Percentiles rank a stretch among this genome's conserved stretches.
Evolutionary conservation across 2,329 filamentous ascomycete species (phyloP).

Genomic region (Epichloe brachyelytri): DNA sequence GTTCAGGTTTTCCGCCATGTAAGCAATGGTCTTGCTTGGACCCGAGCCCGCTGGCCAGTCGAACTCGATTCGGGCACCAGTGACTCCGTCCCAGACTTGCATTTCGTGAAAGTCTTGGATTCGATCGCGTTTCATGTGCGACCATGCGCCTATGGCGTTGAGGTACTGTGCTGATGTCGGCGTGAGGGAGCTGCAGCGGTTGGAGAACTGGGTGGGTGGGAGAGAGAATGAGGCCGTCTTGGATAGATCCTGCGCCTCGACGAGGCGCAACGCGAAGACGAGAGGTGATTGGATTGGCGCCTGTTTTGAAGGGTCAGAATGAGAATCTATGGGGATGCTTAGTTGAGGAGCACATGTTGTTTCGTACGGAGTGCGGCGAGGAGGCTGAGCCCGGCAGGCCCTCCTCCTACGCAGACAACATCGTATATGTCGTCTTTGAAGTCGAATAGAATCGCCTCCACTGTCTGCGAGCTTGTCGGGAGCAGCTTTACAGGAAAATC

Average conservation of each 20-base stretch:
- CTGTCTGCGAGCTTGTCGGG: slow-evolving; percentile 23
- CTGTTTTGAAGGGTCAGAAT: slow-evolving; percentile 27
- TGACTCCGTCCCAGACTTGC: slow-evolving; percentile 96
- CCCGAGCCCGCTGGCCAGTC: slow-evolving; percentile 48
- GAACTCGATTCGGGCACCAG: slow-evolving; percentile 78
- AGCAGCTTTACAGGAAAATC: slow-evolving; percentile 36
- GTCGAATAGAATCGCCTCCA: slow-evolving; percentile 29
- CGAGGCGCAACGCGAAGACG: slow-evolving; percentile 71
- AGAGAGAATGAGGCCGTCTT: slow-evolving; percentile 55
- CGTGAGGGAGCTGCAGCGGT: slow-evolving; percentile 90
- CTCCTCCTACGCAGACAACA: slow-evolving; percentile 82
- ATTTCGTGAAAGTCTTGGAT: slow-evolving; percentile 88
- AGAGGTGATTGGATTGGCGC: slow-evolving; percentile 61
- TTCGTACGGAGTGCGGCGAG: slow-evolving; percentile 57
- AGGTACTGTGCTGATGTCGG: slow-evolving; percentile 78
- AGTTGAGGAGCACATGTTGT: too few relatives aligned
- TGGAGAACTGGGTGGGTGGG: slow-evolving; percentile 62
- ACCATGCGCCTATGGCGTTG: slow-evolving; percentile 73
- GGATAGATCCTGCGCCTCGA: slow-evolving; percentile 77
- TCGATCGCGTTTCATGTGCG: slow-evolving; percentile 56
- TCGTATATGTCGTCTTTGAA: slow-evolving; percentile 65
- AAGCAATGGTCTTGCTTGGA: slow-evolving; percentile 59
- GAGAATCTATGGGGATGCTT: too few relatives aligned
- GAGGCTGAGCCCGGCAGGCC: slow-evolving; percentile 77
- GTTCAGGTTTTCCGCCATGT: slow-evolving; percentile 94